Evolutionary conservation across 164 flowering plant species (phyloP).

Genomic region (Chimonanthus salicifolius): DNA sequence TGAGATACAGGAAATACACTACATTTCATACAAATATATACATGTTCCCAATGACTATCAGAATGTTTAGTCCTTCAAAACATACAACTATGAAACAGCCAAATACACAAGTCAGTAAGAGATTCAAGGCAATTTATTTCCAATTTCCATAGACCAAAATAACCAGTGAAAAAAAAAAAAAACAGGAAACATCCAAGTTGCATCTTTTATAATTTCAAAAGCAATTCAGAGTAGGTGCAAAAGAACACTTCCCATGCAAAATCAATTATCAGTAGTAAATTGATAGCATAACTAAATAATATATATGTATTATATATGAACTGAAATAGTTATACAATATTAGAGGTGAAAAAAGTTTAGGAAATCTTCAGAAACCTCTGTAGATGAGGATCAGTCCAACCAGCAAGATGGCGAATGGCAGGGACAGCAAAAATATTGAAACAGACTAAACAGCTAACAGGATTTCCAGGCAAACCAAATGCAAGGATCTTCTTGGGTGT

Average conservation of each 20-base stretch:
- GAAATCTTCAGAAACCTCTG: conserved; percentile 45
- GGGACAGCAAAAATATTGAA: conserved; percentile 82
- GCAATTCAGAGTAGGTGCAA: background rate
- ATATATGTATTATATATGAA: background rate
- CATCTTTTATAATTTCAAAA: background rate
- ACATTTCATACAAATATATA: too few species aligned
- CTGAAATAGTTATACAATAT: background rate
- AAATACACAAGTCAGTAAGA: too few species aligned
- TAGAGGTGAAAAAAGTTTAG: conserved; percentile 2
- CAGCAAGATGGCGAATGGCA: conserved; percentile 69
- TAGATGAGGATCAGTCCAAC: conserved; percentile 74
- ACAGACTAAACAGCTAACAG: conserved; percentile 90
- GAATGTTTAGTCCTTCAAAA: too few species aligned
- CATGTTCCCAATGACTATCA: too few species aligned
- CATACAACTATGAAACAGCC: too few species aligned
- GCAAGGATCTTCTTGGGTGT: conserved; percentile 53
- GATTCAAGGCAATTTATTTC: background rate
- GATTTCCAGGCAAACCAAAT: conserved; percentile 97
- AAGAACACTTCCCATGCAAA: background rate
- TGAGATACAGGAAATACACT: too few species aligned
- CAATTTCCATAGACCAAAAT: background rate
- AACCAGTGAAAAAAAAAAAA: background rate
- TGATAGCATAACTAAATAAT: background rate
- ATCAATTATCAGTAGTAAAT: background rate
- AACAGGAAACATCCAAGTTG: background rate